phyloP scores from a whole-genome alignment of 371 early-diverging fungal species.

The Mucor mucedo region DNA sequence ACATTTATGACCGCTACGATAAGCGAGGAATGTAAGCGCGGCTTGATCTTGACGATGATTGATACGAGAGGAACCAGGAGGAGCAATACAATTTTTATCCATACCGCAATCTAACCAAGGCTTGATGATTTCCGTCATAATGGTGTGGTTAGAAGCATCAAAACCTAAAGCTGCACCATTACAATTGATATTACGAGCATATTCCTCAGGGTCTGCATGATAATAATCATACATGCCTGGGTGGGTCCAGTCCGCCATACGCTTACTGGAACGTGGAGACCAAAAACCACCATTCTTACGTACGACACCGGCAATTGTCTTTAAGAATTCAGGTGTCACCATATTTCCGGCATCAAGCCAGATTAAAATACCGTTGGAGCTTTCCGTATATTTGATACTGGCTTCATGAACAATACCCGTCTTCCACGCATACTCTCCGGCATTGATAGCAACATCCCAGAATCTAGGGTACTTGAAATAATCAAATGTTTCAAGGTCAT shows the following conservation, averaged over 20 bases:
- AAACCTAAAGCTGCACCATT: slow-evolving; percentile 62
- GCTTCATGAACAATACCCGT: slow-evolving; percentile 61
- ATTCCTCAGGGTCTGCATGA: slow-evolving; percentile 36
- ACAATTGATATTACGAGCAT: slow-evolving; percentile 51
- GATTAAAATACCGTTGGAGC: slow-evolving; percentile 48
- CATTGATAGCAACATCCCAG: slow-evolving; percentile 54
- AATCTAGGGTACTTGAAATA: slow-evolving; percentile 53
- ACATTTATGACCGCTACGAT: slow-evolving; percentile 31
- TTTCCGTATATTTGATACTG: slow-evolving; percentile 15
- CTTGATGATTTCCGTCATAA: slow-evolving; percentile 44
- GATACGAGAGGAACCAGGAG: slow-evolving; percentile 50
- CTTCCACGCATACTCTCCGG: slow-evolving; percentile 67
- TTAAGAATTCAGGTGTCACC: slow-evolving; percentile 49
- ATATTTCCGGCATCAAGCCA: slow-evolving; percentile 64
- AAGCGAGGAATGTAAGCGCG: slow-evolving; percentile 55
- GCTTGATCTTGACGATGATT: slow-evolving; percentile 70
- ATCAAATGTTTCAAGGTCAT: slow-evolving; percentile 48
- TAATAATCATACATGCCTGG: slow-evolving; percentile 56
- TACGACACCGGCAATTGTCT: slow-evolving; percentile 41
- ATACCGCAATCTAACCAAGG: slow-evolving; percentile 60
- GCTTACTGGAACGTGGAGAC: slow-evolving; percentile 52
- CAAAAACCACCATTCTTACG: slow-evolving; percentile 47
- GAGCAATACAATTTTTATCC: slow-evolving; percentile 61
- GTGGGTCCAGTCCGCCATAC: slow-evolving; percentile 53
- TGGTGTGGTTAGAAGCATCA: slow-evolving; percentile 45